Evolutionary conservation across 2,329 filamentous ascomycete species (phyloP), one percentile per base, ranked within the genome.

Genomic region (Lachnellula arida): DNA sequence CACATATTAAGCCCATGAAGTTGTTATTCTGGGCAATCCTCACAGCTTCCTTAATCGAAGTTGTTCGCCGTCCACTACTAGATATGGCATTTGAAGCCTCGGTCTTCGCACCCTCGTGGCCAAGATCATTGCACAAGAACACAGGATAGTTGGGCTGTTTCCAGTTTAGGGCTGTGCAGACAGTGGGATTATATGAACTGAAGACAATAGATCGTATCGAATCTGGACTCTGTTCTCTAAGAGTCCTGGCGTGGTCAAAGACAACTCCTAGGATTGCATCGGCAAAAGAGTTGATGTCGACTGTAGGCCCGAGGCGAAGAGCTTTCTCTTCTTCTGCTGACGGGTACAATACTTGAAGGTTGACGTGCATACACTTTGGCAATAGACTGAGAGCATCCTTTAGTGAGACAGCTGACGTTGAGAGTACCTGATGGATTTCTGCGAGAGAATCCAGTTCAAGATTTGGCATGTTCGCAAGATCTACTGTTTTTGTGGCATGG

Each of bases 101-200:
- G 4, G 64, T 64, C 7, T 68, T 58, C 28, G 71, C 67, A 28
- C 78, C 79, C 57, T 85, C 81, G 7, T 81, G 78, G 22, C 91
- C 91, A 25, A 97, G 82, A 57, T 97, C 91, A 71, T 97, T 97
- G 75, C 92, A 97, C 47, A 97, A 79, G 65, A 99, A 89, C 0
- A 97, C 90, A 0, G 94, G 94, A 71, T 96, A 99, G 70, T 97
- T 99, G 2, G 94, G 94, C 72, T 99, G 94, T 73, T 99, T 99
- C 94, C 94, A 99, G 73, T 99, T 99, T 65, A 99, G 75, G 5
- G 93, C 92, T 15, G 90, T 95, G 74, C 94, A 99, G 19, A 97
- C 82, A 61, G 87, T 88, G 12, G 89, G 80, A 69, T 96, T 97
- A 73, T 93, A 96, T 22, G 91, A 96, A 66, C 90, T 95, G 71